A percentile compares a stretch with the other conserved stretches of the same genome.
These are phyloP conservation scores for Omphalotus guepiniiformis DNA, from an alignment of 768 basidiomycete species.

Conservation along the genomic window DNA sequence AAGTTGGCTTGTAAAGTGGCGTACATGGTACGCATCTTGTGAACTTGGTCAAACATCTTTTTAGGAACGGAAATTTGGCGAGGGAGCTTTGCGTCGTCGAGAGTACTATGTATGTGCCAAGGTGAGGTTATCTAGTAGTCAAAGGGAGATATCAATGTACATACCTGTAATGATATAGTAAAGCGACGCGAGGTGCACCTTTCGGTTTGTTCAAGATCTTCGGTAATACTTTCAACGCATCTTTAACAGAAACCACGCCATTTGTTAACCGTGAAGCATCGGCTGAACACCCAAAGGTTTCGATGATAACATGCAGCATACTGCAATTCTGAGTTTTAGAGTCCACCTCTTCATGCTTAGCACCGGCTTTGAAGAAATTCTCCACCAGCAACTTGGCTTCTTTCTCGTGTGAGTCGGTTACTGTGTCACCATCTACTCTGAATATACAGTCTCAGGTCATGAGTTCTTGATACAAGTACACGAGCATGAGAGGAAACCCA, in stretches of 20 bases:
- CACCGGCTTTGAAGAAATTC: constrained; percentile 14
- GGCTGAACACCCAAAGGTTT: constrained; percentile 14
- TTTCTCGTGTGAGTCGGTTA: constrained; percentile 11
- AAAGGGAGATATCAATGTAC: background rate
- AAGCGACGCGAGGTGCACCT: constrained; percentile 13
- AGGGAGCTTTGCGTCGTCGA: constrained; percentile 10
- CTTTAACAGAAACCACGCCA: constrained; percentile 9
- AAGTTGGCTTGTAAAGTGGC: constrained; percentile 12
- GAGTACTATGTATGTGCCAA: constrained; percentile 5
- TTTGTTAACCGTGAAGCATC: constrained; percentile 9
- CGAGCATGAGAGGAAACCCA: background rate
- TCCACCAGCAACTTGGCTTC: constrained; percentile 12
- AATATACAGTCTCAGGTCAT: background rate
- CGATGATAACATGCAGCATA: constrained; percentile 16
- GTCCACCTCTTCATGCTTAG: constrained; percentile 10
- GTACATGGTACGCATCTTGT: constrained; percentile 12
- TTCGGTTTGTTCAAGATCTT: constrained; percentile 11
- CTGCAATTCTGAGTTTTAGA: constrained; percentile 11
- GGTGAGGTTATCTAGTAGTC: background rate
- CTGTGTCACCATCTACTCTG: constrained; percentile 13
- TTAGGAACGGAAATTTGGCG: constrained; percentile 9
- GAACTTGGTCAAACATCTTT: constrained; percentile 11
- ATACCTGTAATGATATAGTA: constrained; percentile 18
- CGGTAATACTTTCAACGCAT: constrained; percentile 13
- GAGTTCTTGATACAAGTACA: background rate